phyloP scores from a whole-genome alignment of 2,329 filamentous ascomycete genomes.

The Penicillium sp. region DNA sequence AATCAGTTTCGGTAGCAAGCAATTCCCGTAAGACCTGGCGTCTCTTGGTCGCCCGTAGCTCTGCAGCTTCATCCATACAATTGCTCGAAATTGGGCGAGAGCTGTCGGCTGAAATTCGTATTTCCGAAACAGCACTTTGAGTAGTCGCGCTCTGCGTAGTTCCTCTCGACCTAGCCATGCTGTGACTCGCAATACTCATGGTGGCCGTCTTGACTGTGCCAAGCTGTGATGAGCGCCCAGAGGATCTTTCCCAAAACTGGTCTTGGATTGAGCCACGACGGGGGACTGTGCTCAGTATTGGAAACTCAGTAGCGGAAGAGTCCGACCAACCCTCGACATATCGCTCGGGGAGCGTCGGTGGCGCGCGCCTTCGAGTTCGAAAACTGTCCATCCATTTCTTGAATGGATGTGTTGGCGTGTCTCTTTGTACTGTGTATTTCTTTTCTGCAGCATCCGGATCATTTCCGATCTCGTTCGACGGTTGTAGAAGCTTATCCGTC shows the following conservation, averaged over 20 bases:
- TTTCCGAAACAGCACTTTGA: conserved; percentile 59
- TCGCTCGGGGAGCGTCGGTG: conserved; percentile 19
- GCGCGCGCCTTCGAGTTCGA: conserved; percentile 26
- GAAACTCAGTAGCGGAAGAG: conserved; percentile 17
- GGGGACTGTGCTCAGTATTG: conserved; percentile 12
- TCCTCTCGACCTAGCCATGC: conserved; percentile 61
- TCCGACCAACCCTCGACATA: conserved; percentile 41
- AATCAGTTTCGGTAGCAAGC: conserved; percentile 80
- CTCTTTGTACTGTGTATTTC: conserved; percentile 6
- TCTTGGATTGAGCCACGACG: conserved; percentile 24
- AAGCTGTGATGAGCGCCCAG: conserved; percentile 77
- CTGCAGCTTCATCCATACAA: conserved; percentile 65
- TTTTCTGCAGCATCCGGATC: conserved; percentile 7
- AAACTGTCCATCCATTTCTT: conserved; percentile 41
- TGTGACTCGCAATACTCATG: conserved; percentile 71
- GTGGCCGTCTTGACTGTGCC: conserved; percentile 79
- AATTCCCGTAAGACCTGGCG: conserved; percentile 81
- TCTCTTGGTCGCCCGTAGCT: conserved; percentile 69
- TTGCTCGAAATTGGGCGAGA: conserved; percentile 45
- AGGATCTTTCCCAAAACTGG: conserved; percentile 60
- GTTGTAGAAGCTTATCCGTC: neutral
- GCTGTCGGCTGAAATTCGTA: conserved; percentile 62
- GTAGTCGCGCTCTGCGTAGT: conserved; percentile 59
- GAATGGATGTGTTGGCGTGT: conserved; percentile 27
- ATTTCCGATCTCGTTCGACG: conserved; percentile 1